Conservation (phyloP, 495 filamentous ascomycete genomes). For the Neurospora sp. region DNA sequence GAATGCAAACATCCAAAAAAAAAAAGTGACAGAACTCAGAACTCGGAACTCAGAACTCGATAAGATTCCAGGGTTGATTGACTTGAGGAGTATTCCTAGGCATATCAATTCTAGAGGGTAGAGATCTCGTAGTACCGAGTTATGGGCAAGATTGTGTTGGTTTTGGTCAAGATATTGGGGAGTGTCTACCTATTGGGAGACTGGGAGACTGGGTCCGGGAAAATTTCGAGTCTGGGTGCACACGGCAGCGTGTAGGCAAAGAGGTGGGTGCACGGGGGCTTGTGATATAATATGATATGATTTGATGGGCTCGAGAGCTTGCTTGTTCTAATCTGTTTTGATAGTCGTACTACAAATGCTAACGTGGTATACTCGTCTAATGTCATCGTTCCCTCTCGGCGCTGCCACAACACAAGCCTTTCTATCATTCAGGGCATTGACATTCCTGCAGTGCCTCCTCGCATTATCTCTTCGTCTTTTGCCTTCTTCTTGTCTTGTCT, state of each 20-base stretch:
- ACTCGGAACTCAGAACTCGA: no score
- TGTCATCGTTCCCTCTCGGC: background rate
- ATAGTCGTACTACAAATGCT: background rate
- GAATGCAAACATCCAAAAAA: no score
- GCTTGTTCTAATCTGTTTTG: background rate
- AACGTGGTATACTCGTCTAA: background rate
- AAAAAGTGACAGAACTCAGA: no score
- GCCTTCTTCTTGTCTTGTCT: background rate
- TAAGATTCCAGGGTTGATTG: no score
- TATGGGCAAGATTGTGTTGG: no score
- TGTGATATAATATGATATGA: background rate
- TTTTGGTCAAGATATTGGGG: no score
- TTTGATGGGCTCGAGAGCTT: background rate
- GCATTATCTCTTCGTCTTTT: background rate
- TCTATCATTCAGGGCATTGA: background rate
- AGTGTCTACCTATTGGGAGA: no score
- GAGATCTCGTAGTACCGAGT: no score
- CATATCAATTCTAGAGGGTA: no score
- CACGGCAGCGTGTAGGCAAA: background rate
- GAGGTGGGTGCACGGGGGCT: background rate
- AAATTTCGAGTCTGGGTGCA: background rate
- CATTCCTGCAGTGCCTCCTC: conserved; percentile 2
- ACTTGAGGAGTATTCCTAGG: no score
- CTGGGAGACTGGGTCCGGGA: background rate
- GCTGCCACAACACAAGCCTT: background rate